Base-by-base conservation (phyloP, 2,329 filamentous ascomycete genomes). In the Akanthomyces dipterigenus region DNA sequence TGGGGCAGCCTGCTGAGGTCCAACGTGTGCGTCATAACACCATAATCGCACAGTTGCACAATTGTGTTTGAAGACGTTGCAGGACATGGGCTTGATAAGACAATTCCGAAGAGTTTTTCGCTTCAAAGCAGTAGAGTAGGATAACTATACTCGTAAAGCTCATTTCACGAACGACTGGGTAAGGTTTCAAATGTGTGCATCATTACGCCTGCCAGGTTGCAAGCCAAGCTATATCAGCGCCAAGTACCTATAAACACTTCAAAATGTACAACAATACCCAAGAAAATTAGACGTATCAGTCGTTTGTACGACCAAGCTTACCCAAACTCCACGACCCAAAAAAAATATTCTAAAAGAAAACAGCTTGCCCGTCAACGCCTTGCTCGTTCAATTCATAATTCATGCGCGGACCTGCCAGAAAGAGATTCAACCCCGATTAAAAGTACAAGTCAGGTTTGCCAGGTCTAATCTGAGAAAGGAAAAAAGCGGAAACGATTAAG, bases 331-430 rank as follows among this genome's bases (percentile, higher is more conserved):
- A 34, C 43, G 50, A 16, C 38, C n/a, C 11, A 45, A 16, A 51
- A 60, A 7, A 16, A n/a, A 12, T 34, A 55, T 22, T 8, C 7
- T 8, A 51, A 42, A 31, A 48, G 22, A 34, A 31, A 48, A 61
- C 22, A 34, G 5, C 22, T 31, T 54, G 31, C 24, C 26, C 38
- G 9, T 50, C 50, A 55, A 49, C 50, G 42, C 50, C 57, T 14
- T 61, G 58, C 50, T 55, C n/a, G 31, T 20, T n/a, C 9, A 60
- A 60, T 36, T 55, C 58, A 22, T 61, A 60, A 60, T 36, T 55
- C 58, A 22, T 61, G 42, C 26, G 43, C 49, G 24, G 12, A 24
- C 38, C 49, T 28, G 46, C 49, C 55, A 50, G 42, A 49, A 48
- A 61, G 53, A 43, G 18, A 16, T 18, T 42, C 38, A 49, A 36